Evolutionary conservation across 2,329 filamentous ascomycete genomes (phyloP), one percentile per base, ranked within the genome.

Genomic region (Cercospora sesami): DNA sequence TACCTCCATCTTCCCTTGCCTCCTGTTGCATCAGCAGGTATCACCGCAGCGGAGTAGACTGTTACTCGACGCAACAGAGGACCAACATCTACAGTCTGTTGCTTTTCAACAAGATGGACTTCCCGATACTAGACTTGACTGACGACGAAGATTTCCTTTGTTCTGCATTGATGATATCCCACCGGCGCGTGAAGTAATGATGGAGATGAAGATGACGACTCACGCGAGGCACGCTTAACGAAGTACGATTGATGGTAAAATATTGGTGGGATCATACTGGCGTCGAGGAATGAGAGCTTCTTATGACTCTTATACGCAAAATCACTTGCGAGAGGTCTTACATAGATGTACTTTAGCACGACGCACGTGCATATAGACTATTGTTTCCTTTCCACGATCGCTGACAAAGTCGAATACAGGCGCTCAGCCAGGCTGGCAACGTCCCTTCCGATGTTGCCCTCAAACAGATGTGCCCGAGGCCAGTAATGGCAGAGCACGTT

Each of bases 1-100:
- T 64, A 64, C 33, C 48, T 64, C 2, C 62, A 64, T 30, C 62
- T 57, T 3, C 62, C 62, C 12, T 23, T 64, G 30, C 61, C 61
- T 14, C 42, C 61, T 18, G 21, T 58, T 21, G 62, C 53, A 26
- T 51, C 21, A 16, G 21, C 45, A 23, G 45, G 18, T 23, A 26
- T 51, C 45, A 23, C 45, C 10, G 10, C 21, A 23, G 5, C 45
- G 5, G 21, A 51, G 26, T 26, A 26, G 26, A 26, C 26, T 26
- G 26, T 2, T 26, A 26, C 26, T 26, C 26, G 5, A 26, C 2
- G 26, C 26, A 26, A 26, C 26, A 26, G 26, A 26, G 26, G 26
- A 26, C 26, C 26, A 26, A 26, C 26, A 26, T 26, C 26, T 26
- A 26, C 5, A 5, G 26, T 5, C 26, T 26, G 26, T 26, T 26